A percentile compares a stretch with the other conserved stretches of the same genome.
These are phyloP conservation scores for Rubus parviflorus DNA, from an alignment of 306 rosid species.

Conservation along the genomic window DNA sequence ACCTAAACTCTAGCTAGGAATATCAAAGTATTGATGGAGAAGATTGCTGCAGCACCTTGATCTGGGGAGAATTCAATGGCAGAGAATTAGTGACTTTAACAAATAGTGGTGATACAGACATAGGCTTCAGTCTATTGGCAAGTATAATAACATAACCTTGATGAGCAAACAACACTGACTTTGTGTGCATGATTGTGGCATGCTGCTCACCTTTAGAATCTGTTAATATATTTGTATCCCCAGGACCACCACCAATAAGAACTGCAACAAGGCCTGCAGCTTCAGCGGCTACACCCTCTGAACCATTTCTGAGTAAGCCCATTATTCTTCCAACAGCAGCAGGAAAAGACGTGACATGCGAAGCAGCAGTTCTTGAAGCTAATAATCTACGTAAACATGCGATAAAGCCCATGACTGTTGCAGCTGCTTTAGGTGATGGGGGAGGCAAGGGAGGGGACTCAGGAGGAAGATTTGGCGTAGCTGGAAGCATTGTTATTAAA, in stretches of 20 bases:
- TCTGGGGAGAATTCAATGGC: too few species aligned
- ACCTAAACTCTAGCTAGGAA: too few species aligned
- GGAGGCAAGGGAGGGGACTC: slow-evolving; percentile 97
- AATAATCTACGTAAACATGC: slow-evolving; percentile 90
- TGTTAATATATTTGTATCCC: slow-evolving; percentile 57
- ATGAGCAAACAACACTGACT: slow-evolving; percentile 92
- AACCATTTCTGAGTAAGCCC: slow-evolving; percentile 98
- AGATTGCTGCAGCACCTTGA: too few species aligned
- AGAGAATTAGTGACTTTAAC: too few species aligned
- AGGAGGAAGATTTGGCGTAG: slow-evolving; percentile 95
- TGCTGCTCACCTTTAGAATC: slow-evolving; percentile 97
- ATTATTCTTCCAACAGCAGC: slow-evolving; percentile 99
- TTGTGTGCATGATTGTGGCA: slow-evolving; percentile 94
- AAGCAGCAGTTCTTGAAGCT: slow-evolving; percentile 88
- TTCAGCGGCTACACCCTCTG: slow-evolving; percentile 97
- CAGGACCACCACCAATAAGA: slow-evolving; percentile 97
- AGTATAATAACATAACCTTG: slow-evolving; percentile 71
- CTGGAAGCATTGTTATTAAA: slow-evolving; percentile 96
- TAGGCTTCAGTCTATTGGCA: slow-evolving; percentile 88
- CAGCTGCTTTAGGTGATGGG: slow-evolving; percentile 99
- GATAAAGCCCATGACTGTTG: slow-evolving; percentile 93
- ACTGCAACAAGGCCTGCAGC: slow-evolving; percentile 93
- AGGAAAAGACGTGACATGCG: slow-evolving; percentile 96
- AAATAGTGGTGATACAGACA: slow-evolving; percentile 91
- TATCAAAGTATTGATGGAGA: too few species aligned